Percentiles rank a stretch among this genome's conserved stretches.
Evolutionary conservation across 2,329 filamentous ascomycete species (phyloP).

Genomic region (Ophiobolus disseminans): DNA sequence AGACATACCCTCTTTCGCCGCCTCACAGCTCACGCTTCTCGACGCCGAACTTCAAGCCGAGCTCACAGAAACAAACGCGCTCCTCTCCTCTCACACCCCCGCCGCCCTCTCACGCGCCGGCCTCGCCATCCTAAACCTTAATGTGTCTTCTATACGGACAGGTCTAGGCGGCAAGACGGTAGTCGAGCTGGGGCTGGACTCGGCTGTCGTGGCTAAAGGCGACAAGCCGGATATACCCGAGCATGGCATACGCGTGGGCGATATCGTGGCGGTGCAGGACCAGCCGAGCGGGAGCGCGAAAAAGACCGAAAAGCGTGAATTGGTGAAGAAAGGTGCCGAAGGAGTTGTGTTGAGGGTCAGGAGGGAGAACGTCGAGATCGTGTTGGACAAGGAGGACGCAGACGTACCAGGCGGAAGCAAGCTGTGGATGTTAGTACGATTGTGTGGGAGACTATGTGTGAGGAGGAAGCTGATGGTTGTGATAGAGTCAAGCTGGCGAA

Average conservation of each 20-base stretch:
- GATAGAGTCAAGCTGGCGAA: slow-evolving; percentile 70
- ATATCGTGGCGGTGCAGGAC: slow-evolving; percentile 78
- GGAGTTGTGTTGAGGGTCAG: slow-evolving; percentile 74
- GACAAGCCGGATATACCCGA: slow-evolving; percentile 67
- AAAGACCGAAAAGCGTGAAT: slow-evolving; percentile 74
- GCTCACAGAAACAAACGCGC: slow-evolving; percentile 70
- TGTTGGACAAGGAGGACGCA: slow-evolving; percentile 70
- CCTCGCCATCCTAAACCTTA: slow-evolving; percentile 79
- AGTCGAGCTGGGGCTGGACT: slow-evolving; percentile 77
- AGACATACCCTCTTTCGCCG: slow-evolving; percentile 73
- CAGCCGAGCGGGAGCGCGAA: slow-evolving; percentile 74
- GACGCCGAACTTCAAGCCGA: slow-evolving; percentile 75
- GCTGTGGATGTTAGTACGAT: slow-evolving; percentile 66
- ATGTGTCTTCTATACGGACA: slow-evolving; percentile 77
- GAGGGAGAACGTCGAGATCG: slow-evolving; percentile 67
- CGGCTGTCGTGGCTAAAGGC: slow-evolving; percentile 63
- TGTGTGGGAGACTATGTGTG: neutral
- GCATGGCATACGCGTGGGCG: slow-evolving; percentile 77
- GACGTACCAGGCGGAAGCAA: slow-evolving; percentile 62
- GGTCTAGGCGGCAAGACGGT: slow-evolving; percentile 92
- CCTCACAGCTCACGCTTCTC: slow-evolving; percentile 73
- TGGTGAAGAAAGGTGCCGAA: slow-evolving; percentile 71
- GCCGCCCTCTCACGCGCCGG: slow-evolving; percentile 75
- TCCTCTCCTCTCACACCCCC: slow-evolving; percentile 73
- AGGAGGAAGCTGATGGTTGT: slow-evolving; percentile 41